phyloP scores from a whole-genome alignment of 2,329 filamentous ascomycete species.

The Metarhizium rileyi region DNA sequence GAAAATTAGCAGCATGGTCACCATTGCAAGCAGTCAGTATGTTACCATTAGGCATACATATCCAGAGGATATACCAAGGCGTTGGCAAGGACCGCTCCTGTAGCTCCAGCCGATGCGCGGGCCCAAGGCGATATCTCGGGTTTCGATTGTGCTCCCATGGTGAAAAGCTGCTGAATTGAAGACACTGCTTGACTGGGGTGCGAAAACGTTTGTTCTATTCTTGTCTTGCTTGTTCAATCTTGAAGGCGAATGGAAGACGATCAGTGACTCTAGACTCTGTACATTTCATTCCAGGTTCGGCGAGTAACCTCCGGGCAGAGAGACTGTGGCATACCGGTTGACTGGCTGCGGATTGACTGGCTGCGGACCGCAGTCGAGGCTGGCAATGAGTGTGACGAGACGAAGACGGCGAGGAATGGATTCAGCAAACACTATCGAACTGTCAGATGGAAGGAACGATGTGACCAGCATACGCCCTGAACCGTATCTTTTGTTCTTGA shows the following conservation, averaged over 20 bases:
- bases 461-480: not conserved
- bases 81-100: constrained; percentile 89
- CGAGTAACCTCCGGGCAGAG: not conserved
- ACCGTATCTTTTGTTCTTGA: not conserved
- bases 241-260: not conserved
- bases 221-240: not conserved
- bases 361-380: no score
- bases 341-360: no score
- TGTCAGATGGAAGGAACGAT: not conserved
- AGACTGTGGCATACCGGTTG: not conserved
- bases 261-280: not conserved
- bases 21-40: not conserved
- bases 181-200: not conserved
- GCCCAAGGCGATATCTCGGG: constrained; percentile 81
- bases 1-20: not conserved
- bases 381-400: no score
- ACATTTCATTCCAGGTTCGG: no score
- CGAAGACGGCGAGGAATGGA: no score
- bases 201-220: not conserved
- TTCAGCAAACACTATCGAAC: no score
- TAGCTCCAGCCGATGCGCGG: constrained; percentile 81
- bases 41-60: constrained; percentile 54
- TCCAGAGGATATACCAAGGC: constrained; percentile 92
- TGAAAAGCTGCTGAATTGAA: not conserved
- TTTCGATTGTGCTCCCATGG: constrained; percentile 52